Conservation (phyloP, 345 rosid genomes). For the Syzygium aqueum region DNA sequence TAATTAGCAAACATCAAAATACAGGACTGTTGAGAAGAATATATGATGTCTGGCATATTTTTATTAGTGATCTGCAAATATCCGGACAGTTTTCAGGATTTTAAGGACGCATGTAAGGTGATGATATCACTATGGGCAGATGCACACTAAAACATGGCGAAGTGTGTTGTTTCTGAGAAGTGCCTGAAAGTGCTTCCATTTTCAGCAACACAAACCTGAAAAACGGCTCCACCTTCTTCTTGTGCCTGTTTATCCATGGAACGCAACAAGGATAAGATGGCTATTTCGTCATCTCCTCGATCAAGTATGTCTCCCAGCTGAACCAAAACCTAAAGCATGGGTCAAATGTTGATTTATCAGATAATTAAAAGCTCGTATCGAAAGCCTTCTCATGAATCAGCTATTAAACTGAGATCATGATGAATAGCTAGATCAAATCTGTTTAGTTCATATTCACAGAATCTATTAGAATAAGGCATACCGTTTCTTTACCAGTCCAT, state of each 20-base stretch:
- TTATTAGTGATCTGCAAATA: background rate
- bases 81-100: background rate
- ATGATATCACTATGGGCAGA: background rate
- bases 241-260: constrained; percentile 71
- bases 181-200: background rate
- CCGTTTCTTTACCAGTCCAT: constrained; percentile 85
- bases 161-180: background rate
- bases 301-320: constrained; percentile 95
- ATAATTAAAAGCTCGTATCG: background rate
- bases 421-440: background rate
- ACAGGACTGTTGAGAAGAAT: background rate
- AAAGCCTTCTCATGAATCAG: background rate
- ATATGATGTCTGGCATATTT: background rate
- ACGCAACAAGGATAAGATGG: constrained; percentile 66
- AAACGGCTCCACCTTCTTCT: constrained; percentile 83
- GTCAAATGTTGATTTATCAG: background rate
- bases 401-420: background rate
- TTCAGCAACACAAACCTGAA: constrained; percentile 50
- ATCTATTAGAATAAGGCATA: constrained; percentile 3
- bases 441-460: background rate
- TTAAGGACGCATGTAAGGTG: background rate
- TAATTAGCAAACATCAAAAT: background rate
- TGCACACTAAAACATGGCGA: background rate
- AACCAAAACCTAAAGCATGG: constrained; percentile 44
- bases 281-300: constrained; percentile 83